Evolutionary conservation across 495 filamentous ascomycete species (phyloP).

Genomic region (Daldinia caldariorum): DNA sequence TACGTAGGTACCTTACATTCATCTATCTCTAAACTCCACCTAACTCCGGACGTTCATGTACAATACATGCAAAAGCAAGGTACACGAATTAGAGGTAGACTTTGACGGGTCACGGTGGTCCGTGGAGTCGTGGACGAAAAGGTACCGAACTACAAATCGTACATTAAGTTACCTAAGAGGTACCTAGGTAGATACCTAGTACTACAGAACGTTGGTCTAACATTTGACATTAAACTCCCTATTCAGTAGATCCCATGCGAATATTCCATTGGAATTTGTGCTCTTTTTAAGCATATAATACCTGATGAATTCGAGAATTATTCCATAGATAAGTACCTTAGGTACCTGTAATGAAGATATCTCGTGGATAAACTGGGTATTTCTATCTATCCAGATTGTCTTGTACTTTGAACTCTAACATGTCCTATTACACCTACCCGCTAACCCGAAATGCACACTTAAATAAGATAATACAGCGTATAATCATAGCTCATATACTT

Average conservation of each 20-base stretch:
- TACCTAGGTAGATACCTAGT: too few relatives aligned
- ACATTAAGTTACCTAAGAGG: too few relatives aligned
- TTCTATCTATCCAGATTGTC: background rate
- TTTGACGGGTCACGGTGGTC: background rate
- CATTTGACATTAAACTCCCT: too few relatives aligned
- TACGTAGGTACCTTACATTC: too few relatives aligned
- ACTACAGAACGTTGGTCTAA: too few relatives aligned
- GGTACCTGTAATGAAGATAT: background rate
- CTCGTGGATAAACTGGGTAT: background rate
- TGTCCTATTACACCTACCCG: background rate
- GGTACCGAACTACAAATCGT: too few relatives aligned
- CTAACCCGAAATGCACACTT: background rate
- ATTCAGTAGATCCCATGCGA: too few relatives aligned
- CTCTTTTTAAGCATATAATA: too few relatives aligned
- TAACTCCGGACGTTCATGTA: slow-evolving; percentile 2
- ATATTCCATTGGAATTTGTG: too few relatives aligned
- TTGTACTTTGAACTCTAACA: background rate
- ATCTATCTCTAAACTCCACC: background rate
- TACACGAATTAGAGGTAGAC: background rate
- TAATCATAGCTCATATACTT: background rate
- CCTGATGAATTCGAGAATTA: too few relatives aligned
- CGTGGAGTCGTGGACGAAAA: too few relatives aligned
- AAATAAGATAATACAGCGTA: background rate
- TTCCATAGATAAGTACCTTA: too few relatives aligned
- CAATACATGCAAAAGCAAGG: background rate